Evolutionary conservation across 768 basidiomycete genomes (phyloP).

Genomic region (Leccinum broughii): DNA sequence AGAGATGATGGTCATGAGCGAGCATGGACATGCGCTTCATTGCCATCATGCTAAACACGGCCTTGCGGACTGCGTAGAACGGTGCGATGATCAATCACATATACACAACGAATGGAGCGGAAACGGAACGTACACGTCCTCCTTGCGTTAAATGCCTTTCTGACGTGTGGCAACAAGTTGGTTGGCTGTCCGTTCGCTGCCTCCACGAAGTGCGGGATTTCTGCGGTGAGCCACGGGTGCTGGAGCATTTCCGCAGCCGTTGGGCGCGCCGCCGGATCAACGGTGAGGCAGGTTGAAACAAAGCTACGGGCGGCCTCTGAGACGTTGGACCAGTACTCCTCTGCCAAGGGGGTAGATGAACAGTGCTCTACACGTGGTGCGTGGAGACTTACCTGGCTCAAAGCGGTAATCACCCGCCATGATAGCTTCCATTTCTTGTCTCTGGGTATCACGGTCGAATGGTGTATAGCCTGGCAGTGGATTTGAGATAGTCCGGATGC

Average conservation of each 20-base stretch:
- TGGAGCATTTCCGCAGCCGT: conserved; percentile 73
- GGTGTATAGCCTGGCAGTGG: conserved; percentile 78
- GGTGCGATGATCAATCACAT: conserved; percentile 4
- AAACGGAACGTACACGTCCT: conserved; percentile 64
- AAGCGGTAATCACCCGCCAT: conserved; percentile 92
- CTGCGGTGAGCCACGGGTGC: conserved; percentile 68
- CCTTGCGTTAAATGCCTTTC: conserved; percentile 86
- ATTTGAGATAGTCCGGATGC: background rate
- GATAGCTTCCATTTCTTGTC: conserved; percentile 94
- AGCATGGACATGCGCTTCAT: conserved; percentile 76
- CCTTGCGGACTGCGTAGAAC: conserved; percentile 71
- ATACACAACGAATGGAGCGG: background rate
- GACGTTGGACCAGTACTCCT: conserved; percentile 87
- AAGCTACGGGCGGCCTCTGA: conserved; percentile 82
- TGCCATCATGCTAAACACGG: conserved; percentile 83
- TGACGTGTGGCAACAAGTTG: conserved; percentile 86
- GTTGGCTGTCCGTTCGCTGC: conserved; percentile 56
- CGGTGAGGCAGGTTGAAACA: conserved; percentile 77
- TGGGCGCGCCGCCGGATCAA: conserved; percentile 78
- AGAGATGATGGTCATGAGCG: conserved; percentile 33
- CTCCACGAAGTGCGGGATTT: conserved; percentile 67
- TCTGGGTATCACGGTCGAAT: conserved; percentile 88
- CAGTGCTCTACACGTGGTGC: background rate
- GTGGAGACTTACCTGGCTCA: conserved; percentile 51
- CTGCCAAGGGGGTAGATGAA: conserved; percentile 30